phyloP scores from a whole-genome alignment of 2,329 filamentous ascomycete genomes.

The Monilinia fructicola region DNA sequence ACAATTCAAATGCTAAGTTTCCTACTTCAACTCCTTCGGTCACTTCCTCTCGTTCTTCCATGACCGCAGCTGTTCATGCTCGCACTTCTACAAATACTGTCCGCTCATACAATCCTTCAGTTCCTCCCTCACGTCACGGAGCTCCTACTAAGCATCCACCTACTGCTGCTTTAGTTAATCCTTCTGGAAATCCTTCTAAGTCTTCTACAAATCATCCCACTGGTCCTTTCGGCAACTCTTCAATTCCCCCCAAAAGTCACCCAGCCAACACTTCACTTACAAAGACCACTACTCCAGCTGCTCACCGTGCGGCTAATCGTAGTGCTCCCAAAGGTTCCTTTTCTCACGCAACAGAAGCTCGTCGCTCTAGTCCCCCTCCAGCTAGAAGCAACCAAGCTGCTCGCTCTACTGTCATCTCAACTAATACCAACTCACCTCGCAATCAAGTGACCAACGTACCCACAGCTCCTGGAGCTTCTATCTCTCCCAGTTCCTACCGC shows the following conservation, averaged over 20 bases:
- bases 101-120: background rate
- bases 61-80: background rate
- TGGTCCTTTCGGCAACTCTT: background rate
- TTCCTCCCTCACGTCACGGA: background rate
- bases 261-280: too few species aligned
- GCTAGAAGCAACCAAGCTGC: background rate
- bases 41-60: too few species aligned
- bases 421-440: background rate
- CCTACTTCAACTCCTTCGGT: too few species aligned
- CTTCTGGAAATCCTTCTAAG: background rate
- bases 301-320: background rate
- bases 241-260: background rate
- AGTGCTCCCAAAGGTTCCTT: background rate
- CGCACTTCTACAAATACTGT: background rate
- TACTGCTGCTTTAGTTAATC: too few species aligned
- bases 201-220: too few species aligned
- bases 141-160: too few species aligned
- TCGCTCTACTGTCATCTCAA: background rate
- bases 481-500: background rate
- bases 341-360: background rate
- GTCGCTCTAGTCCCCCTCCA: background rate
- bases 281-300: background rate
- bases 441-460: background rate
- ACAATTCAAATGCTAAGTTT: background rate
- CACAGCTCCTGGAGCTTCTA: background rate